Conservation (phyloP, 2,329 filamentous ascomycete genomes). For the Xylaria hypoxylon region DNA sequence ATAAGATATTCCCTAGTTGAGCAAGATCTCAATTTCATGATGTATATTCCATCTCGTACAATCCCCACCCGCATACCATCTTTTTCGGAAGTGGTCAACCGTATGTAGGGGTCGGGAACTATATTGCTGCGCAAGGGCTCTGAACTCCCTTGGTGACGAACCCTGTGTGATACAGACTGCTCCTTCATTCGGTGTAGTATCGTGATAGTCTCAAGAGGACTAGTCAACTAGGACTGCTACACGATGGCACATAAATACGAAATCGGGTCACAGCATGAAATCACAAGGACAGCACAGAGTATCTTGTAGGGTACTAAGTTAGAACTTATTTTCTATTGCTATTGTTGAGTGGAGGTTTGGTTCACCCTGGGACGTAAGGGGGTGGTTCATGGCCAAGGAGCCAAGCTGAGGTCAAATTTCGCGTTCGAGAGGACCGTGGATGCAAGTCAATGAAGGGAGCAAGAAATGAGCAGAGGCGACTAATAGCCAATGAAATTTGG, state of each 20-base stretch:
- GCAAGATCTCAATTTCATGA: background rate
- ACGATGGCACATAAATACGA: no score
- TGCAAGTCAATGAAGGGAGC: background rate
- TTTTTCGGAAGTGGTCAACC: no score
- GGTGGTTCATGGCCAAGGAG: background rate
- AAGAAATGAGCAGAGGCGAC: background rate
- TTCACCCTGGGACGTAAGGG: background rate
- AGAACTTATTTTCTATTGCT: no score
- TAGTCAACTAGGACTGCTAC: background rate
- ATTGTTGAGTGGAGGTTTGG: no score
- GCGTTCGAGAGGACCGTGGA: background rate
- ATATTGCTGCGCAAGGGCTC: no score
- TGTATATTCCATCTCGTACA: background rate
- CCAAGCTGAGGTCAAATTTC: background rate
- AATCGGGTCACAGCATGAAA: no score
- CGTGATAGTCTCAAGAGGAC: background rate
- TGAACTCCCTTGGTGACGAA: no score
- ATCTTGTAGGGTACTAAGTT: no score
- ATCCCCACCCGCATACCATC: background rate
- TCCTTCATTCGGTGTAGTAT: no score
- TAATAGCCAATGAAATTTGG: background rate
- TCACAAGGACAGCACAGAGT: no score
- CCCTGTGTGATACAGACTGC: no score
- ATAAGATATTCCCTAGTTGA: background rate
- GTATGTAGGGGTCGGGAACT: no score